Evolutionary conservation across 495 filamentous ascomycete species (phyloP), one percentile per base, ranked within the genome.

Genomic region (Penicillium bovifimosum): DNA sequence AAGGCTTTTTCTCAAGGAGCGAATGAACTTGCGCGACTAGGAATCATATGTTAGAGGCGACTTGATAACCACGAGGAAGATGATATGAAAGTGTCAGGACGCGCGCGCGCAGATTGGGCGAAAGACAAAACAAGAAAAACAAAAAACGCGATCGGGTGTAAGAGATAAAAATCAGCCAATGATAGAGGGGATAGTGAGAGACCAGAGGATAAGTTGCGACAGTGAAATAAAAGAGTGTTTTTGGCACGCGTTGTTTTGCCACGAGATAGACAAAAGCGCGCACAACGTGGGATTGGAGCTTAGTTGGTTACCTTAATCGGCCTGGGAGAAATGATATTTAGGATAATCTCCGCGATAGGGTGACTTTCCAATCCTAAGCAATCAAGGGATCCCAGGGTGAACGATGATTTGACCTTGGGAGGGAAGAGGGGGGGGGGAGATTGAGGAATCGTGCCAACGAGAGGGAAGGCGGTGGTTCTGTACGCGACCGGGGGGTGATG

Each of bases 401-500:
- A 56, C 59, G 65, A 60, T 70, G 66, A 70, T 59, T 64, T 60
- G 69, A 54, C 47, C 55, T 62, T 46, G 47, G 53, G 52, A 51
- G 53, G 41, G 46, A 54, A 49, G 56, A 50, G 58, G 58, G 56
- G 20, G 20, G 20, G 20, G 20, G 45, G 38, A 50, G 54, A 46
- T 47, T 32, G 52, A 60, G 53, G 39, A 41, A 58, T 28, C 58
- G 52, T 62, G 59, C 65, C 68, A 71, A 66, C 64, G 56, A 64
- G 51, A 48, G 56, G 53, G 52, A 59, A 53, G 51, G 56, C 41
- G 46, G 46, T 48, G 46, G 52, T 40, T 57, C 55, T 56, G 47
- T 58, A 52, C 55, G 61, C 59, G 51, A 57, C 53, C 48, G 64
- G 57, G 56, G 65, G 60, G 63, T 67, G 63, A 70, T 69, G 66